Evolutionary conservation across 441 rosid genomes (phyloP).

Genomic region (Gossypium trilobum): DNA sequence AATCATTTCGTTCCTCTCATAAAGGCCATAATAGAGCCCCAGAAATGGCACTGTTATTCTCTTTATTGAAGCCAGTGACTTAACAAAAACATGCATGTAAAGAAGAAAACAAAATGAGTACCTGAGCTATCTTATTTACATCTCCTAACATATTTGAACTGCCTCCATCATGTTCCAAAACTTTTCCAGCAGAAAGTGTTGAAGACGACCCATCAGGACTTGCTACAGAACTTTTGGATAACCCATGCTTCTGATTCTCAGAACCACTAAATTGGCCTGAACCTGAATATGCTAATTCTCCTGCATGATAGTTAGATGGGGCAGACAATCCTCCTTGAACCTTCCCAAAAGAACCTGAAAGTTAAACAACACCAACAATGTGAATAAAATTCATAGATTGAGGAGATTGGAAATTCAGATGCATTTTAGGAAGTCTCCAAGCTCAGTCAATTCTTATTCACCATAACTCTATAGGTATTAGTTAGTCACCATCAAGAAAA

Average conservation of each 20-base stretch:
- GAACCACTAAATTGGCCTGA: slow-evolving; percentile 25
- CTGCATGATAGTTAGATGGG: slow-evolving; percentile 29
- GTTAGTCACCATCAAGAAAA: neutral
- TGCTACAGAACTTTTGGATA: slow-evolving; percentile 17
- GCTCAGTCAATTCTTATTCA: neutral
- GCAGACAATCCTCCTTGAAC: slow-evolving; percentile 42
- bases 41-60: neutral
- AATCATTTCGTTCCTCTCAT: neutral
- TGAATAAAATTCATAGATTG: neutral
- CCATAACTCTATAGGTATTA: neutral
- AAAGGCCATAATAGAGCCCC: neutral
- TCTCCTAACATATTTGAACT: slow-evolving; percentile 36
- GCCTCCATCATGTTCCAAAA: slow-evolving; percentile 45
- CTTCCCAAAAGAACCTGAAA: slow-evolving; percentile 47
- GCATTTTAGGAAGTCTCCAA: neutral
- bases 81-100: neutral
- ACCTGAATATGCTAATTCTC: slow-evolving; percentile 37
- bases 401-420: neutral
- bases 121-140: slow-evolving; percentile 46
- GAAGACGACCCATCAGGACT: slow-evolving; percentile 30
- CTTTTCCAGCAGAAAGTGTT: slow-evolving; percentile 31
- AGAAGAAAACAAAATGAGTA: slow-evolving; percentile 8
- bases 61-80: neutral
- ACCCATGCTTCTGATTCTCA: slow-evolving; percentile 17
- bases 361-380: slow-evolving; percentile 11